These are phyloP conservation scores for Grigorovia jiainica DNA, from an alignment of 805 yeast species.

Conservation along the genomic window DNA sequence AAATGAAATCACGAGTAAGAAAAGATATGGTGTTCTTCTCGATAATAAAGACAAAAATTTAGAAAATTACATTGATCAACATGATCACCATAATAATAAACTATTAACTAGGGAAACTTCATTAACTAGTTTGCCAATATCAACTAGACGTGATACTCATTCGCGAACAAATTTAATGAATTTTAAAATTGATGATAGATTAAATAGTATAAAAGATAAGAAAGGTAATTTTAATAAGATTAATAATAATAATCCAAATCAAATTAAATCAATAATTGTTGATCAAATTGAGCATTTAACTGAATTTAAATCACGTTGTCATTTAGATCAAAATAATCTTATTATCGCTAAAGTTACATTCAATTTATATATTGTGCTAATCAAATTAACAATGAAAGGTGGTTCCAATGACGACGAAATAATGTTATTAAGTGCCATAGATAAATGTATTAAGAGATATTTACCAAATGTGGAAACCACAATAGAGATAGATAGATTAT, in stretches of 20 bases:
- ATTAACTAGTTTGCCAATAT: slow-evolving; percentile 12
- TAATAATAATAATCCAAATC: slow-evolving; percentile 9
- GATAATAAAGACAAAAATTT: neutral
- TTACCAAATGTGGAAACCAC: slow-evolving; percentile 24
- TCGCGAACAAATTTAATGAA: neutral
- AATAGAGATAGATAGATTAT: slow-evolving; percentile 22
- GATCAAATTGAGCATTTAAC: slow-evolving; percentile 40
- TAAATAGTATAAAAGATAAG: too few relatives aligned
- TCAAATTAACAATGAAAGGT: slow-evolving; percentile 52
- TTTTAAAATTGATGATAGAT: too few relatives aligned
- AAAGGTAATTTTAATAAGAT: neutral
- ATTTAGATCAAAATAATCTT: slow-evolving; percentile 34
- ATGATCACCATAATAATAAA: neutral
- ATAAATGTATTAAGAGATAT: slow-evolving; percentile 18
- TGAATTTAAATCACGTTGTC: slow-evolving; percentile 41
- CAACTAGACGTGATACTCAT: neutral
- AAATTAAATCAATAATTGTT: slow-evolving; percentile 32
- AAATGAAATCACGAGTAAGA: neutral
- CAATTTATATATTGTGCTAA: slow-evolving; percentile 46
- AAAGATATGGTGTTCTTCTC: neutral
- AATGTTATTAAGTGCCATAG: slow-evolving; percentile 32
- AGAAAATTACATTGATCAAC: neutral
- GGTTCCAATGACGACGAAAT: slow-evolving; percentile 65
- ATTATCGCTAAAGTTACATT: slow-evolving; percentile 56
- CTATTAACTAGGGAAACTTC: slow-evolving; percentile 7